Percentiles rank a stretch among this genome's conserved stretches.
phyloP scores from a whole-genome alignment of 2,329 filamentous ascomycete species.

The Zymoseptoria tritici region DNA sequence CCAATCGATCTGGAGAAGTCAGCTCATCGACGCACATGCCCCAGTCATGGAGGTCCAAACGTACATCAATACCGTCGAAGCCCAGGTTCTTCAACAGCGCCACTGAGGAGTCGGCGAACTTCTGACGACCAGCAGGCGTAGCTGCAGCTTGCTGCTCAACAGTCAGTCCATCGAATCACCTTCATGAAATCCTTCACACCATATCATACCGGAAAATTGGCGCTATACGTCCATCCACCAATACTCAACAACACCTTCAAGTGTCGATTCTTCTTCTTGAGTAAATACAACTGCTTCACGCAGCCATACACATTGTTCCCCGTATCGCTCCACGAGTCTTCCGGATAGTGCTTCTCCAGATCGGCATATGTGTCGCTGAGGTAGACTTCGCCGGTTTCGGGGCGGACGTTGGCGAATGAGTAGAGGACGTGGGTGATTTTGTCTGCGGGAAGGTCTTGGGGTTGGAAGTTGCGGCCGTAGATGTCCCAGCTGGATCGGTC shows the following conservation, averaged over 20 bases:
- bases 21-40: not conserved
- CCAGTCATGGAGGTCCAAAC: not conserved
- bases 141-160: constrained; percentile 45
- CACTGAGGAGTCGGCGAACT: constrained; percentile 65
- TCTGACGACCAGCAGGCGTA: constrained; percentile 53
- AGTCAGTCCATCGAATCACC: not conserved
- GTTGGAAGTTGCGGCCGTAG: constrained; percentile 59
- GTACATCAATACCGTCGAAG: not conserved
- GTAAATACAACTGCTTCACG: constrained; percentile 66
- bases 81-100: constrained; percentile 72
- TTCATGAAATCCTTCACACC: not conserved
- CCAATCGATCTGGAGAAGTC: constrained; percentile 40
- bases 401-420: constrained; percentile 77
- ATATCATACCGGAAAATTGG: constrained; percentile 57
- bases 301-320: constrained; percentile 71
- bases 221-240: constrained; percentile 71
- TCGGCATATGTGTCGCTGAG: constrained; percentile 65
- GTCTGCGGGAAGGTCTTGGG: constrained; percentile 70
- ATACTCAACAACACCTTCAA: constrained; percentile 76
- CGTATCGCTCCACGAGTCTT: constrained; percentile 56
- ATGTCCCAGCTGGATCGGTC: constrained; percentile 26
- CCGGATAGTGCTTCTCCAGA: constrained; percentile 58
- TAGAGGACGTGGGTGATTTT: constrained; percentile 89
- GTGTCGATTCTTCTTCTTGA: constrained; percentile 69
- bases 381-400: constrained; percentile 71